These are phyloP conservation scores for Diutina sp. DNA, from an alignment of 1,139 yeast genomes.

Conservation along the genomic window DNA sequence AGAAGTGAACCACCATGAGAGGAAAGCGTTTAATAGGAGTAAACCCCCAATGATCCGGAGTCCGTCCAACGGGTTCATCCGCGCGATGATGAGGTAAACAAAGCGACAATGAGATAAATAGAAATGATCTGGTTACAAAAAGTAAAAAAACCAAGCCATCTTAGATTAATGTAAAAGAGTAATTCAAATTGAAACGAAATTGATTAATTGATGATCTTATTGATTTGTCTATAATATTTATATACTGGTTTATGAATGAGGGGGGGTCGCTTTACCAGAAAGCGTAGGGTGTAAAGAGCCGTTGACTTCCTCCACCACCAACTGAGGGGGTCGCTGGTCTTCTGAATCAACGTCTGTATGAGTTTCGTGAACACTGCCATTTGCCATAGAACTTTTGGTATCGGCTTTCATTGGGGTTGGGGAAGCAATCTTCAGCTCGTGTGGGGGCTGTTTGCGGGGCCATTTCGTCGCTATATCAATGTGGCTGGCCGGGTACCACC, in stretches of 20 bases:
- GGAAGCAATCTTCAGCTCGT: not conserved
- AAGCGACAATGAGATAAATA: too few relatives aligned
- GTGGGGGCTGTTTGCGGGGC: constrained; percentile 31
- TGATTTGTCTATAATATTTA: not conserved
- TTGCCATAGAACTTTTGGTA: not conserved
- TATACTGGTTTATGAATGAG: not conserved
- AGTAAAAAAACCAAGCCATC: too few relatives aligned
- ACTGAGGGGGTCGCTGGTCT: not conserved
- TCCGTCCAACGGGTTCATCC: constrained; percentile 17
- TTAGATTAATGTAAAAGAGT: too few relatives aligned
- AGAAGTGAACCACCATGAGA: constrained; percentile 40
- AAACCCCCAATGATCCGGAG: constrained; percentile 35
- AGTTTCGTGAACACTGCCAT: not conserved
- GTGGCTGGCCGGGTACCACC: constrained; percentile 50
- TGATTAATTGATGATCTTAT: too few relatives aligned
- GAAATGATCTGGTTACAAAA: too few relatives aligned
- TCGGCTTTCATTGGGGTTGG: not conserved
- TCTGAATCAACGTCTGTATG: too few relatives aligned
- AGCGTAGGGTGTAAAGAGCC: not conserved
- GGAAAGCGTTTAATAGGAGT: constrained; percentile 30
- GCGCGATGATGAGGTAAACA: not conserved
- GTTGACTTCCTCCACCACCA: not conserved
- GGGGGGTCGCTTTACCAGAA: not conserved
- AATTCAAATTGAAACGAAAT: too few relatives aligned
- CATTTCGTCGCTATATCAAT: constrained; percentile 72